Conservation (phyloP, 306 rosid species). For the Vicia villosa region DNA sequence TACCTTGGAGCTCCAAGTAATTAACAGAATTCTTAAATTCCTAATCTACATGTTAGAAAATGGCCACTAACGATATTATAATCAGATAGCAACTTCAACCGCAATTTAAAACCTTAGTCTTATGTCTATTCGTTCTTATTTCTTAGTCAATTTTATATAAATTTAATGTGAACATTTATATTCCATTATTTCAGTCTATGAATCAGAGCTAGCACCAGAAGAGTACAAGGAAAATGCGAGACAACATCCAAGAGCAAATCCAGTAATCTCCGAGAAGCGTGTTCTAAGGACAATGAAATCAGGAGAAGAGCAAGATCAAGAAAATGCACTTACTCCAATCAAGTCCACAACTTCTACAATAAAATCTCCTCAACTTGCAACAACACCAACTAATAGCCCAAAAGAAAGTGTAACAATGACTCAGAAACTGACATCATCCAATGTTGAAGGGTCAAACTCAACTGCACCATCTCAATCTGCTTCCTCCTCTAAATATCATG, state of each 20-base stretch:
- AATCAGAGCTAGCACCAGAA: slow-evolving; percentile 85
- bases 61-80: neutral
- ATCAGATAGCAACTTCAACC: neutral
- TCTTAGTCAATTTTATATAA: neutral
- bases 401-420: slow-evolving; percentile 24
- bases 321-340: slow-evolving; percentile 20
- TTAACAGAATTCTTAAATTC: neutral
- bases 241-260: slow-evolving; percentile 70
- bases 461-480: slow-evolving; percentile 44
- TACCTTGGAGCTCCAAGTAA: slow-evolving; percentile 96
- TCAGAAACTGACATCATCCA: slow-evolving; percentile 46
- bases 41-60: neutral
- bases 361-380: slow-evolving; percentile 20
- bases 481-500: slow-evolving; percentile 55
- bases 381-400: neutral
- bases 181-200: slow-evolving; percentile 63
- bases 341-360: slow-evolving; percentile 25
- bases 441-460: slow-evolving; percentile 38
- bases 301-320: slow-evolving; percentile 31
- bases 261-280: slow-evolving; percentile 65
- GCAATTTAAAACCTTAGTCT: neutral
- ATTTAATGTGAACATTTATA: neutral
- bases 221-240: slow-evolving; percentile 66
- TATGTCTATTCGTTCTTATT: neutral
- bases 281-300: slow-evolving; percentile 40